Percentiles rank a stretch among this genome's conserved stretches.
Evolutionary conservation across 768 basidiomycete species (phyloP).

Genomic region (Suillus alpinus): DNA sequence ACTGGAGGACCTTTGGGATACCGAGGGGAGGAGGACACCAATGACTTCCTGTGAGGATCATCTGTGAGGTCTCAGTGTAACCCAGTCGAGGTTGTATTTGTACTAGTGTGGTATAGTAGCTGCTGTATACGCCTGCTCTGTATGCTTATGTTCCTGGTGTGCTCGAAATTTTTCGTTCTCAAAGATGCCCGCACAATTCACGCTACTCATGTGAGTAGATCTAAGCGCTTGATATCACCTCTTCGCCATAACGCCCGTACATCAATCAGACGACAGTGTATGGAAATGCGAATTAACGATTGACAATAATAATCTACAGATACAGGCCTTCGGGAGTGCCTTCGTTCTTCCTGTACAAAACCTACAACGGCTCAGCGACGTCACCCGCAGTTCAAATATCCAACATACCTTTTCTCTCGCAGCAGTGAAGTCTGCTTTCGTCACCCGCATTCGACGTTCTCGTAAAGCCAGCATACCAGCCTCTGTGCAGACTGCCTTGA

Average conservation of each 20-base stretch:
- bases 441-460: constrained; percentile 93
- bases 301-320: constrained; percentile 41
- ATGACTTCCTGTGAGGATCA: not conserved
- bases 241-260: not conserved
- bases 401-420: constrained; percentile 86
- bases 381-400: not conserved
- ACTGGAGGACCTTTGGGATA: not conserved
- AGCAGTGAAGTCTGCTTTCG: constrained; percentile 83
- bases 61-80: not conserved
- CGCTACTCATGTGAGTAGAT: no score
- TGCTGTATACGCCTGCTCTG: not conserved
- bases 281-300: not conserved
- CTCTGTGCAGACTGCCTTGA: constrained; percentile 98
- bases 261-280: not conserved
- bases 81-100: not conserved
- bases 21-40: not conserved
- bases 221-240: no score
- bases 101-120: not conserved
- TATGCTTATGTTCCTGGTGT: not conserved
- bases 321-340: constrained; percentile 90
- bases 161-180: no score
- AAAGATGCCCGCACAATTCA: no score
- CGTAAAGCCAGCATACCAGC: constrained; percentile 94
- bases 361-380: constrained; percentile 37
- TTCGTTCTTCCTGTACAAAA: constrained; percentile 96